Base-by-base conservation (phyloP, 2,329 filamentous ascomycete species). In the Stagonosporopsis vannaccii region DNA sequence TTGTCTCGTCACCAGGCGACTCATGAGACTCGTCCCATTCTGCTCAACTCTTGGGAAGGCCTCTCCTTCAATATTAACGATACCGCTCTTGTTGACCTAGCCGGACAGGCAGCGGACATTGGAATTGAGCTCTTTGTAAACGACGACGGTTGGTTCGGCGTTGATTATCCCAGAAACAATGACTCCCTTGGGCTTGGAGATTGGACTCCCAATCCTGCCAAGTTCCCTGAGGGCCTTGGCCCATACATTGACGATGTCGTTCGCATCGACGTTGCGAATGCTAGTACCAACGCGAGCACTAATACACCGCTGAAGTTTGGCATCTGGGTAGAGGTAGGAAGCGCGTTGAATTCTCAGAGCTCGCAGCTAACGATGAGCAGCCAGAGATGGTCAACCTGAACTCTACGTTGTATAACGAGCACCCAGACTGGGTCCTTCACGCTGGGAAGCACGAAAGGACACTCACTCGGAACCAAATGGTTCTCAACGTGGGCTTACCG, bases 31-130 rank as follows among this genome's bases (percentile, higher is more conserved):
- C 81, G 81, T 0, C 87, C 85, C 0, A 77, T 82, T 0, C 71
- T 89, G 39, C 78, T 89, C 20, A 89, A 89, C 68, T 87, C 85
- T 33, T 89, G 87, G 87, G 87, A 89, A 66, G 86, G 85, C 0
- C 75, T 88, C 0, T 79, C 79, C 13, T 87, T 86, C 62, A 72
- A 87, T 60, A 84, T 82, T 69, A 85, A 88, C 61, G 76, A 84
- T 44, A 81, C 77, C 13, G 82, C 79, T 0, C 80, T 89, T 28
- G 81, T 85, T 26, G 75, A 77, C 0, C 77, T 89, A 0, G 86
- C 86, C 0, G 66, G 82, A 36, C 80, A 85, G 59, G 80, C 86
- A 0, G 85, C 86, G 0, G 78, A 80, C 2, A 77, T 89, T 1
- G 87, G 87, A 1, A 80, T 84, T n/a, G 82, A 83, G 59, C 79